phyloP scores from a whole-genome alignment of 176 grass and related monocot species.

The Eragrostis nindensis region DNA sequence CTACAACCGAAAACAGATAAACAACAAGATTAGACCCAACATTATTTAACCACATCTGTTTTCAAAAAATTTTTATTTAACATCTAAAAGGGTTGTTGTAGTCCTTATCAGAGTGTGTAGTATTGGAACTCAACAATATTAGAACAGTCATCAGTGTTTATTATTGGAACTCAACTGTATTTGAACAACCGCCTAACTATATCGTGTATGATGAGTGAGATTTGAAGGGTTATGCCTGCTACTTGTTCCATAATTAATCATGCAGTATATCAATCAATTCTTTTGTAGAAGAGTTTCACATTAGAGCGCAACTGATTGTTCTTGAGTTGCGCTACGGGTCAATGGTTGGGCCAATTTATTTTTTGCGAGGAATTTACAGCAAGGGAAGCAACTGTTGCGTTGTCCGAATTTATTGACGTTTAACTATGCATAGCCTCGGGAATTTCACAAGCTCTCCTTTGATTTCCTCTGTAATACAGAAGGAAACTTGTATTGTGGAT shows the following conservation, averaged over 20 bases:
- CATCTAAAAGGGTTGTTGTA: too few relatives aligned
- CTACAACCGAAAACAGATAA: too few relatives aligned
- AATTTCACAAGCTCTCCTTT: neutral
- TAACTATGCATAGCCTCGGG: neutral
- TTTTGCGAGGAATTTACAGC: too few relatives aligned
- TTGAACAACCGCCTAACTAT: neutral
- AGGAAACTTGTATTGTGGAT: neutral
- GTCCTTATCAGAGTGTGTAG: too few relatives aligned
- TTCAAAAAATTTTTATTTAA: too few relatives aligned
- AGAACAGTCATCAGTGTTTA: too few relatives aligned
- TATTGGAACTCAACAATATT: too few relatives aligned
- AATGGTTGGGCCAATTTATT: too few relatives aligned
- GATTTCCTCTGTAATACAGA: neutral
- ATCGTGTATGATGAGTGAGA: slow-evolving; percentile 13
- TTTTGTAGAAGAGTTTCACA: slow-evolving; percentile 1
- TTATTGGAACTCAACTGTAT: neutral
- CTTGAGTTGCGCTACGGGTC: too few relatives aligned
- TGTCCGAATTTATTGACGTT: neutral
- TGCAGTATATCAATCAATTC: slow-evolving; percentile 9
- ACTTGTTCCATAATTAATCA: slow-evolving; percentile 8
- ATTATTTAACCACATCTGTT: too few relatives aligned
- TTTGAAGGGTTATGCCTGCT: slow-evolving; percentile 15
- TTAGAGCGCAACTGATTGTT: neutral
- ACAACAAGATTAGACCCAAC: too few relatives aligned
- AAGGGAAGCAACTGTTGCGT: too few relatives aligned